Evolutionary conservation across 352 stramenopile genomes (phyloP), one percentile per base, ranked within the genome.

Genomic region (Globisporangium iwayamae): DNA sequence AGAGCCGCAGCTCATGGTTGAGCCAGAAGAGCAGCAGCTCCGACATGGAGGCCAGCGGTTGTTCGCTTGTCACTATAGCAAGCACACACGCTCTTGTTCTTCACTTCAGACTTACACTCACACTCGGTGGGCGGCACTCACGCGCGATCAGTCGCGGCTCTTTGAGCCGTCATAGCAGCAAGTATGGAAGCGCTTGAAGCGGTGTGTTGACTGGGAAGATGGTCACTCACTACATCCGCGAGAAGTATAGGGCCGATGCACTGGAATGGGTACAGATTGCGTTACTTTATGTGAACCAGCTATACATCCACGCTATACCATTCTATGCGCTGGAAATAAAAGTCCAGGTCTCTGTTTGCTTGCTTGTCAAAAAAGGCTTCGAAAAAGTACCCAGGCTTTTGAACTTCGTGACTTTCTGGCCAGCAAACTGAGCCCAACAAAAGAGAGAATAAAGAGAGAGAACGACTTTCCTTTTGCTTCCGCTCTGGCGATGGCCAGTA

Each of bases 1-100:
- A 92, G 53, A 96, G 83, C 64, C 81, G 72, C 63, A 94, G 67
- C 41, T 95, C 85, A 60, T 93, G 74, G 71, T 95, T 94, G 65
- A 96, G 66, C 88, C 88, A 96, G 30, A 76, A 67, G 34, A 93
- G 65, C 50, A 96, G 74, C 56, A 94, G 70, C 2, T 89, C 75
- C 65, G 85, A 81, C 85, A 94, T 94, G 46, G 34, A 20, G 20
- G 46, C 4, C 36, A 22, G 34, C 11, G 3, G 8, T 39, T 22
- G 16, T 7, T 56, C 51, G 30, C 51, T 41, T 56, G 30, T 56
- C 51, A 43, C 28, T 18, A n/a, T 9, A 41, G 14, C 28, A 34
- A 25, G 13, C 48, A 20, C 48, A 11, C 28, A 41, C 36, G 11
- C 36, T 16, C 9, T 14, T 41, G 9, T 41, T 41, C 9, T 41